Base-by-base conservation (phyloP, 2,329 filamentous ascomycete species). In the Epichloe scottii region DNA sequence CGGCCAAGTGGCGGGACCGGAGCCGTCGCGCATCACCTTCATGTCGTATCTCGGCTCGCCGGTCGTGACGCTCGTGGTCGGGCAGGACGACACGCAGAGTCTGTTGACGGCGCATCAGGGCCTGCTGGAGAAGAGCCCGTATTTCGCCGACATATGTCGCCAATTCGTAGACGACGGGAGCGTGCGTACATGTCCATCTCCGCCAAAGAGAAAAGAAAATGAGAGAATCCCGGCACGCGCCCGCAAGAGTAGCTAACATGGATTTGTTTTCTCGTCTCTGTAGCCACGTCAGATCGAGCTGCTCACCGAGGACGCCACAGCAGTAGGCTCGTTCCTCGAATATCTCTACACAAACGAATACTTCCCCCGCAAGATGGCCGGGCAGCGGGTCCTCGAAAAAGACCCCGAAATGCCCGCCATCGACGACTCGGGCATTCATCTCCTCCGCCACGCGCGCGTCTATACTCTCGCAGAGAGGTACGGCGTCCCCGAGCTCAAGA, bases 391-490 rank as follows among this genome's bases (percentile, higher is more conserved):
- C 30, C 79, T 94, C 44, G 87, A 94, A 63, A 65, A 74, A 50
- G 85, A 91, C 63, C 77, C 84, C 0, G 68, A 76, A 7, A 66
- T 81, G 12, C 85, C 85, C 3, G 65, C 70, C 0, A 73, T 87
- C 51, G 89, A 95, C 68, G 77, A 87, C 63, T 79, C 79, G n/a
- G 89, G 89, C 57, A 77, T 84, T 14, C 86, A 91, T 63, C 82
- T 96, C 17, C 81, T 96, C 54, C 88, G 87, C 62, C 90, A 96
- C 66, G 90, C 90, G 21, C 85, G 86, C 56, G 79, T 95, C 56
- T 95, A 95, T 73, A 95, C 88, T 0, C 75, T 96, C 23, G 89
- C 88, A 23, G 85, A 89, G 60, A 89, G 85, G 68, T 82, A 93
- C 54, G 78, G 81, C 40, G 70, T 89, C 46, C 69, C 74, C 0